A percentile compares a stretch with the other conserved stretches of the same genome.
Conservation (phyloP, 2,329 filamentous ascomycete species). For the Nemania bipapillata region DNA sequence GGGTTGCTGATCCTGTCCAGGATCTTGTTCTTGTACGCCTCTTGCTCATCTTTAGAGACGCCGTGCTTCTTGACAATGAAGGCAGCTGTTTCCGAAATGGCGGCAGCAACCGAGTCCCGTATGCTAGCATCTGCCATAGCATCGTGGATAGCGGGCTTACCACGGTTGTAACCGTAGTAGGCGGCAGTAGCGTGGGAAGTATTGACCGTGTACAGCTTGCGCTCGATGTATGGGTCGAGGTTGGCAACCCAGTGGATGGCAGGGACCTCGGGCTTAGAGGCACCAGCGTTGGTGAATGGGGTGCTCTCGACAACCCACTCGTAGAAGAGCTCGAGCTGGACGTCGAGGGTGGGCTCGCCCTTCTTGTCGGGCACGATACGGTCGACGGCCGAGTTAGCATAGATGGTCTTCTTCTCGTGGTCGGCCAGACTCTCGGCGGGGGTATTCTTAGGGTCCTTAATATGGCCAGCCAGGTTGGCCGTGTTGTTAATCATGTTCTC, state of each 20-base stretch:
- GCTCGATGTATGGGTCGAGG: conserved; percentile 95
- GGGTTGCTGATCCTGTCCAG: conserved; percentile 93
- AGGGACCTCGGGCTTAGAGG: conserved; percentile 64
- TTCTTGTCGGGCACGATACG: conserved; percentile 95
- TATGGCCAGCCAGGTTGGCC: conserved; percentile 83
- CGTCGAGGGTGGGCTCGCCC: conserved; percentile 80
- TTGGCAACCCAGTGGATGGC: conserved; percentile 89
- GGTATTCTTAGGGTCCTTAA: conserved; percentile 79
- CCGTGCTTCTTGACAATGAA: conserved; percentile 89
- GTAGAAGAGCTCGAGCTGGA: conserved; percentile 97
- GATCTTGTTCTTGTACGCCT: conserved; percentile 90
- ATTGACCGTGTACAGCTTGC: conserved; percentile 99
- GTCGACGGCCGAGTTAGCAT: conserved; percentile 98
- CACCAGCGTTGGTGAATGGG: conserved; percentile 71
- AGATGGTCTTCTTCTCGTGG: conserved; percentile 80
- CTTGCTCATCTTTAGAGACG: conserved; percentile 79
- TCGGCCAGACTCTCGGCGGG: conserved; percentile 72
- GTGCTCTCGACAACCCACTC: conserved; percentile 96
- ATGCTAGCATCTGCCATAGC: conserved; percentile 84
- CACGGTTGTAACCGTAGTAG: conserved; percentile 89
- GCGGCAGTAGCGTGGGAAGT: conserved; percentile 95
- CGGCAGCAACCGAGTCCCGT: conserved; percentile 79
- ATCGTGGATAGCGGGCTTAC: conserved; percentile 89
- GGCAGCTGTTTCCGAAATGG: conserved; percentile 84
- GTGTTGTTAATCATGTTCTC: conserved; percentile 98